These are phyloP conservation scores for Podospora appendiculata DNA, from an alignment of 495 filamentous ascomycete species.

Conservation along the genomic window DNA sequence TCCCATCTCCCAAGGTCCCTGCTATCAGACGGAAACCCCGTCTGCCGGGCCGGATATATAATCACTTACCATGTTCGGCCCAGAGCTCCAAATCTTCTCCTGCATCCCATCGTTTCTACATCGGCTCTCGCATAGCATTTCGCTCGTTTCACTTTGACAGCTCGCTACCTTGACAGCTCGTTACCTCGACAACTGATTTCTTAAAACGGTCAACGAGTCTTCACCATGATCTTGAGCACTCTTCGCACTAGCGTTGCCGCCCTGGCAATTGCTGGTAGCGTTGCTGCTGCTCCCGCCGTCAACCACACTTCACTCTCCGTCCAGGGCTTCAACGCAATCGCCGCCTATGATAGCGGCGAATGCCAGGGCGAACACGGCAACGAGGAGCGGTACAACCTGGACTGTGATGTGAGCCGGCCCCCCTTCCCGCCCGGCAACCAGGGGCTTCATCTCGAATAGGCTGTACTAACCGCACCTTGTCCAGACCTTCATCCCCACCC, in stretches of 20 bases:
- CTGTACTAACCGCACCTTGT: too few relatives aligned
- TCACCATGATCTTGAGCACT: constrained; percentile 7
- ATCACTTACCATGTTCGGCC: background rate
- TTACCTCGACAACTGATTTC: background rate
- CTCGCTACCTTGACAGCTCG: background rate
- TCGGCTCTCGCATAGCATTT: background rate
- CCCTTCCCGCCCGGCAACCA: background rate
- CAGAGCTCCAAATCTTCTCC: background rate
- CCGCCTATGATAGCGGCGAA: constrained; percentile 5
- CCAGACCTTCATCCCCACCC: background rate
- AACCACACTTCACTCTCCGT: background rate
- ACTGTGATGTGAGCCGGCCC: constrained; percentile 11
- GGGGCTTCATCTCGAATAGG: too few relatives aligned
- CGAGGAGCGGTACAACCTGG: constrained; percentile 8
- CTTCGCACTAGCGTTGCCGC: constrained; percentile 10
- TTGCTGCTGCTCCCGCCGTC: constrained; percentile 5
- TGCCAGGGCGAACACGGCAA: constrained; percentile 5
- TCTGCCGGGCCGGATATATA: too few relatives aligned
- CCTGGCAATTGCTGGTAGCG: constrained; percentile 4
- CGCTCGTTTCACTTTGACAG: background rate
- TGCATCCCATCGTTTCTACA: background rate
- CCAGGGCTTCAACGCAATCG: background rate
- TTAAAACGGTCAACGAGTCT: background rate
- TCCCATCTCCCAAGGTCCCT: too few relatives aligned
- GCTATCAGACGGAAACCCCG: too few relatives aligned